Percentiles rank a stretch among this genome's conserved stretches.
phyloP scores from a whole-genome alignment of 805 yeast species.

The Wickerhamomyces rabaulensis region DNA sequence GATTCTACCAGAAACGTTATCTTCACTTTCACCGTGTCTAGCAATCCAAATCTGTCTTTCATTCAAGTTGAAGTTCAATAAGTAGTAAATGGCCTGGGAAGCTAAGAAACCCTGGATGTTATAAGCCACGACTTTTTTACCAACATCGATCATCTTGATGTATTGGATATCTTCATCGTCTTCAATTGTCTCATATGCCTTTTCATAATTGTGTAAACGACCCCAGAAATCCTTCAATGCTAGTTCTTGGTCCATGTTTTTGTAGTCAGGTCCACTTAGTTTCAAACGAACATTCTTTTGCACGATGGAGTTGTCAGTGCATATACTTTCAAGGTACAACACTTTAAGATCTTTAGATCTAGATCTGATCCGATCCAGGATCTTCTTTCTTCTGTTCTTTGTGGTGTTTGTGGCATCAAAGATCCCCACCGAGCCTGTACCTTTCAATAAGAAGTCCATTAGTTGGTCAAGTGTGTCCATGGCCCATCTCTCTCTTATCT shows the following conservation, averaged over 20 bases:
- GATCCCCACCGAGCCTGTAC: constrained; percentile 88
- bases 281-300: constrained; percentile 82
- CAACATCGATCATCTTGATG: constrained; percentile 94
- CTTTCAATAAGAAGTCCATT: constrained; percentile 72
- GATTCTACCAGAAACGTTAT: constrained; percentile 77
- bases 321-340: constrained; percentile 78
- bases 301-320: constrained; percentile 73
- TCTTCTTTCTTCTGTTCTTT: constrained; percentile 53
- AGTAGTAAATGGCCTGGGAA: constrained; percentile 87
- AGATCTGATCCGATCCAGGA: constrained; percentile 50
- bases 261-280: constrained; percentile 90
- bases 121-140: constrained; percentile 87
- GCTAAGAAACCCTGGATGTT: constrained; percentile 86
- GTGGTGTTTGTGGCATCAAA: constrained; percentile 84
- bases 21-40: constrained; percentile 89
- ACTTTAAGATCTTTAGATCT: constrained; percentile 67
- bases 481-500: constrained; percentile 90
- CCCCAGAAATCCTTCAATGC: constrained; percentile 82
- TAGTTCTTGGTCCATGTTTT: constrained; percentile 70
- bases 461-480: constrained; percentile 85
- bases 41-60: constrained; percentile 94
- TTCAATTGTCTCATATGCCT: constrained; percentile 86
- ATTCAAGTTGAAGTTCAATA: constrained; percentile 80
- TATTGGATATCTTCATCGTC: constrained; percentile 74
- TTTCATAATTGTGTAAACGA: constrained; percentile 76